These are phyloP conservation scores for Jasminum sambac DNA, from an alignment of 257 asterid species.

Conservation along the genomic window DNA sequence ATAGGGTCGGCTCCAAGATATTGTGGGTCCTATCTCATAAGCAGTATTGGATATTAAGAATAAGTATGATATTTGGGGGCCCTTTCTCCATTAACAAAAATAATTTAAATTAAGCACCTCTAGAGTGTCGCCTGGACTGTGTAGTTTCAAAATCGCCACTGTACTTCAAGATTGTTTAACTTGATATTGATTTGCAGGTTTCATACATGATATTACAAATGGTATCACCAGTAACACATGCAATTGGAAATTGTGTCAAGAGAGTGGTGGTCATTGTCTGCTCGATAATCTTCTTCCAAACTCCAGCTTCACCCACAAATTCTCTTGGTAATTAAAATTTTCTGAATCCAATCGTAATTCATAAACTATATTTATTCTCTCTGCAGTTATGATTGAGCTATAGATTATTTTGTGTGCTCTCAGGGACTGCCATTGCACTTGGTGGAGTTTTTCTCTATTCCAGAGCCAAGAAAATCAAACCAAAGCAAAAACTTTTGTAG, in stretches of 20 bases:
- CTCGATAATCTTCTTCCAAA: conserved; percentile 70
- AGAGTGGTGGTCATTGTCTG: conserved; percentile 82
- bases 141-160: no score
- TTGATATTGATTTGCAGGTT: conserved; percentile 44
- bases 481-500: conserved; percentile 22
- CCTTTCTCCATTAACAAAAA: no score
- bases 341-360: not conserved
- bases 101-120: no score
- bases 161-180: no score
- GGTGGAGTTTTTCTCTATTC: conserved; percentile 80
- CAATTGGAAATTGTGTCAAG: conserved; percentile 87
- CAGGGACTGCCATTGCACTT: conserved; percentile 88
- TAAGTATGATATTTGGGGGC: no score
- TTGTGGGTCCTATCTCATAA: no score
- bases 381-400: not conserved
- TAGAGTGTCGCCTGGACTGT: no score
- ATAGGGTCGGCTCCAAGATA: not conserved
- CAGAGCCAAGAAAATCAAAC: conserved; percentile 68
- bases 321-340: conserved; percentile 44
- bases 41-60: no score
- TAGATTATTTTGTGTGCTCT: not conserved
- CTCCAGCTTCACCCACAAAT: conserved; percentile 55
- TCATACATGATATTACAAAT: conserved; percentile 67
- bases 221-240: conserved; percentile 89
- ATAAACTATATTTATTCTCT: not conserved